Percentiles rank a stretch among this genome's conserved stretches.
phyloP scores from a whole-genome alignment of 805 yeast genomes.

The Candida patagonica region DNA sequence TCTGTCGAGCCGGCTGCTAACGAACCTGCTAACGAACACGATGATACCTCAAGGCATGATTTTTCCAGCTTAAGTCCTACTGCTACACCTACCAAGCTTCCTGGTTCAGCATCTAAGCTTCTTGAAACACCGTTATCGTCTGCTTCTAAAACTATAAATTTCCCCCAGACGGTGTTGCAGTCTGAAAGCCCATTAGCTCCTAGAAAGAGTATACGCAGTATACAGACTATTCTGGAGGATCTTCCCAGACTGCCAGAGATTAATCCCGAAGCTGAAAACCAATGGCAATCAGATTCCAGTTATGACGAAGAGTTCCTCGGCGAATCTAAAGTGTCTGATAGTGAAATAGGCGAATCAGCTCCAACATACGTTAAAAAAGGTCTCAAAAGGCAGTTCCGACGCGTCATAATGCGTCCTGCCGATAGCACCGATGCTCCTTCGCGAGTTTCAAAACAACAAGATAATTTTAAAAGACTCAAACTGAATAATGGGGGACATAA shows the following conservation, averaged over 20 bases:
- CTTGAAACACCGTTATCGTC: constrained; percentile 3
- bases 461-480: constrained; percentile 18
- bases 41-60: not conserved
- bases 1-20: not conserved
- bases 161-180: not conserved
- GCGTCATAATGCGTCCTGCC: constrained; percentile 18
- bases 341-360: constrained; percentile 8
- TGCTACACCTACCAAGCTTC: constrained; percentile 2
- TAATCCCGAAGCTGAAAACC: constrained; percentile 4
- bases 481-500: constrained; percentile 16
- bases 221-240: not conserved
- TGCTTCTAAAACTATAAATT: not conserved
- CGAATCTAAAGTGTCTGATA: constrained; percentile 16
- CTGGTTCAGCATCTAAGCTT: not conserved
- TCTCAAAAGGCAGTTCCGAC: constrained; percentile 28
- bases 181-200: constrained; percentile 4
- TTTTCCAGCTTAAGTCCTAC: not conserved
- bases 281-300: constrained; percentile 7
- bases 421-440: constrained; percentile 8
- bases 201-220: constrained; percentile 23
- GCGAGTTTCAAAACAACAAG: constrained; percentile 11
- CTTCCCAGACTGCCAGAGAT: constrained; percentile 3
- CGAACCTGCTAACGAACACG: not conserved
- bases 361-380: constrained; percentile 29
- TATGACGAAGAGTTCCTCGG: constrained; percentile 13